Percentiles rank a stretch among this genome's conserved stretches.
phyloP scores from a whole-genome alignment of 805 yeast genomes.

The Blastobotrys muscicola region DNA sequence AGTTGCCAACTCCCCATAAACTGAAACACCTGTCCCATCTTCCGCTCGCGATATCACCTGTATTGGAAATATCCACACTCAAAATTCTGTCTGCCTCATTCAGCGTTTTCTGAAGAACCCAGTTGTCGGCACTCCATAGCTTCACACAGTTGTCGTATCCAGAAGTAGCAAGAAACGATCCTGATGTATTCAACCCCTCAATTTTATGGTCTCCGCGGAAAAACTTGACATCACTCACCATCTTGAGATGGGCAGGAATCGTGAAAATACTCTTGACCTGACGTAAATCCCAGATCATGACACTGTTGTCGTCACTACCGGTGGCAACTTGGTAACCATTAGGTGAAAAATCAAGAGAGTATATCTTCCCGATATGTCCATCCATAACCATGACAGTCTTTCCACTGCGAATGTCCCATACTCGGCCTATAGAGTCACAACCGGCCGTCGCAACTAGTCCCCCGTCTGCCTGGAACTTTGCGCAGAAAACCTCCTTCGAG shows the following conservation, averaged over 20 bases:
- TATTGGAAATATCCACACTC: slow-evolving; percentile 50
- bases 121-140: slow-evolving; percentile 55
- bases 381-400: slow-evolving; percentile 44
- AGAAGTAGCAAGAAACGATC: slow-evolving; percentile 45
- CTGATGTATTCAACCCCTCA: slow-evolving; percentile 22
- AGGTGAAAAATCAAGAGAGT: slow-evolving; percentile 62
- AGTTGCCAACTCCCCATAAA: slow-evolving; percentile 36
- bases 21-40: slow-evolving; percentile 84
- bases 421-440: slow-evolving; percentile 55
- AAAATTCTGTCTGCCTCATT: slow-evolving; percentile 60
- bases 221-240: slow-evolving; percentile 59
- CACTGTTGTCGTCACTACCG: slow-evolving; percentile 73
- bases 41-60: slow-evolving; percentile 42
- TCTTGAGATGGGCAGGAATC: slow-evolving; percentile 65
- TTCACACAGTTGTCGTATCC: slow-evolving; percentile 66
- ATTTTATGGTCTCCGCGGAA: slow-evolving; percentile 27
- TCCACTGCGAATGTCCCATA: slow-evolving; percentile 88
- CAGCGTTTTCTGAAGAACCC: slow-evolving; percentile 48
- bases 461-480: slow-evolving; percentile 69
- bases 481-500: slow-evolving; percentile 53
- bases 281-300: slow-evolving; percentile 84
- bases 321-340: slow-evolving; percentile 72
- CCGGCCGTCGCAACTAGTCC: slow-evolving; percentile 70
- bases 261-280: slow-evolving; percentile 33
- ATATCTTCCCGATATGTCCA: slow-evolving; percentile 67